phyloP scores from a whole-genome alignment of 139 green algal genomes.

The Zygnema cylindricum region DNA sequence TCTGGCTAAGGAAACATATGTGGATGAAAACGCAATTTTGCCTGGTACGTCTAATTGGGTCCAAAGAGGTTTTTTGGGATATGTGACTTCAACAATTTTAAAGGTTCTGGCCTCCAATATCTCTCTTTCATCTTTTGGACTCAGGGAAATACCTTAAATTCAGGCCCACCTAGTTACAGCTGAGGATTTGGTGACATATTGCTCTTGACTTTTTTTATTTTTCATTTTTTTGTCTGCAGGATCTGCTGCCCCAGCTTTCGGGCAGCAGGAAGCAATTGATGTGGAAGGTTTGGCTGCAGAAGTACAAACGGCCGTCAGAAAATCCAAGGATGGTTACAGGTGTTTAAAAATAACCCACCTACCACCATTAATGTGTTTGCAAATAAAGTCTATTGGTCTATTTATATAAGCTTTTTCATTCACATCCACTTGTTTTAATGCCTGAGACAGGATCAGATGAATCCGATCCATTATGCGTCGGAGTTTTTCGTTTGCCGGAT shows the following conservation, averaged over 20 bases:
- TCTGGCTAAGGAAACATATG: slow-evolving; percentile 12
- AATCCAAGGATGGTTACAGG: background rate
- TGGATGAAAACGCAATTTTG: slow-evolving; percentile 44
- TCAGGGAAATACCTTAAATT: background rate
- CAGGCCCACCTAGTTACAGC: no score
- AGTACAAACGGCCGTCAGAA: background rate
- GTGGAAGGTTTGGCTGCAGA: background rate
- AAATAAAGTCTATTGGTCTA: background rate
- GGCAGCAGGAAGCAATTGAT: background rate
- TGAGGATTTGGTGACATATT: background rate
- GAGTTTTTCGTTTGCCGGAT: no score
- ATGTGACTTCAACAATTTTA: background rate
- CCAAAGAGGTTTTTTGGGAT: background rate
- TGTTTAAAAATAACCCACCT: background rate
- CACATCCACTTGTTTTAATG: background rate
- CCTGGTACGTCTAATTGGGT: background rate
- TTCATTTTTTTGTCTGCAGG: background rate
- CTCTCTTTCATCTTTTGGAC: background rate
- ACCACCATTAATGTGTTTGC: background rate
- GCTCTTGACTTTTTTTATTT: background rate
- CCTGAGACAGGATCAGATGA: background rate
- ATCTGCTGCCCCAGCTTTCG: background rate
- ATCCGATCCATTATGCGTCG: no score
- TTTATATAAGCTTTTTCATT: background rate
- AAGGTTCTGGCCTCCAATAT: background rate